These are phyloP conservation scores for Penicillium samsonianum DNA, from an alignment of 495 filamentous ascomycete species.

Conservation along the genomic window DNA sequence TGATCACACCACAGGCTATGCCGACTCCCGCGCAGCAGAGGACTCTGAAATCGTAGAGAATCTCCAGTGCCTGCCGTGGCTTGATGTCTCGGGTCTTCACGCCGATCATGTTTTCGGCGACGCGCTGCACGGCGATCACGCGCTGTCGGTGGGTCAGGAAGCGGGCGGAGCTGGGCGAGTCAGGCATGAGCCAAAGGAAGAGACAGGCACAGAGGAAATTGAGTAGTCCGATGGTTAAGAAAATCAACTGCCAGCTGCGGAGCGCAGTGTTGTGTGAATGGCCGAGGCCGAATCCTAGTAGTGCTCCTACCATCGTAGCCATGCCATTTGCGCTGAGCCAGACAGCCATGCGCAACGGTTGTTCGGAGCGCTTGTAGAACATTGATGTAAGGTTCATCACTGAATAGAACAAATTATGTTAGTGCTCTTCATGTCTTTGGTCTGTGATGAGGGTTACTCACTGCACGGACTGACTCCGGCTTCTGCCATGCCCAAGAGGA, in stretches of 20 bases:
- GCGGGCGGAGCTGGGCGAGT: constrained; percentile 43
- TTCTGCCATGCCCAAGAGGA: constrained; percentile 66
- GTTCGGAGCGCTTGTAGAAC: constrained; percentile 70
- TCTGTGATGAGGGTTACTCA: constrained; percentile 15
- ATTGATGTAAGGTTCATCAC: constrained; percentile 61
- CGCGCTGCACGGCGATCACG: constrained; percentile 43
- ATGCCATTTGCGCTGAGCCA: constrained; percentile 66
- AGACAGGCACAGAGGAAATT: constrained; percentile 47
- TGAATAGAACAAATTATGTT: constrained; percentile 9
- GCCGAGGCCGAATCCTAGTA: constrained; percentile 56
- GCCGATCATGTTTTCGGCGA: constrained; percentile 53
- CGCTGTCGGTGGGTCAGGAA: constrained; percentile 47
- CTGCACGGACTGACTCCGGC: constrained; percentile 56
- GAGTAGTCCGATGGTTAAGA: constrained; percentile 54
- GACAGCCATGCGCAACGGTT: constrained; percentile 60
- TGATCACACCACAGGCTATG: constrained; percentile 45
- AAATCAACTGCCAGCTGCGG: constrained; percentile 57
- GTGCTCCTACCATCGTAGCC: constrained; percentile 54
- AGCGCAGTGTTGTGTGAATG: constrained; percentile 44
- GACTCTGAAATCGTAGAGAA: constrained; percentile 43
- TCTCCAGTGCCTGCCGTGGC: constrained; percentile 39
- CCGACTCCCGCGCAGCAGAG: constrained; percentile 38
- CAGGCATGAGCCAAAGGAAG: constrained; percentile 44
- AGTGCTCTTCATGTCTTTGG: neutral
- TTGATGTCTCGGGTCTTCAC: constrained; percentile 45